These are phyloP conservation scores for Calcarisporium arbuscula DNA, from an alignment of 2,329 filamentous ascomycete genomes.

Conservation along the genomic window DNA sequence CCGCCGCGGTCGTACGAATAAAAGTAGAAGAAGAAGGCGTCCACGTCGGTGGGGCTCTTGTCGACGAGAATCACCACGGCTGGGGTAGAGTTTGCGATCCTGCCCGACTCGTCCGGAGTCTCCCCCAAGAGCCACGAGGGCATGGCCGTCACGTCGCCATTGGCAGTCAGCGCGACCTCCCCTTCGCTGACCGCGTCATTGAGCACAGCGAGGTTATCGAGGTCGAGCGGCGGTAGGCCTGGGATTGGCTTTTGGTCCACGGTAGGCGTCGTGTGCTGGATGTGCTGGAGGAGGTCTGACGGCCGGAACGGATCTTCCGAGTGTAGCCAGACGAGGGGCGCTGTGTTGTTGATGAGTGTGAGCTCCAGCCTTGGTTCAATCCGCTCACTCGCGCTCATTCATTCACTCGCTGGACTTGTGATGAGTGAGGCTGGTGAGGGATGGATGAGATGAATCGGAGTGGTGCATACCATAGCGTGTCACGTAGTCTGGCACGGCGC, in stretches of 20 bases:
- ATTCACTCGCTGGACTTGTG: too few relatives aligned
- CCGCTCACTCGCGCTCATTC: too few relatives aligned
- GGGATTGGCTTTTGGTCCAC: conserved; percentile 12
- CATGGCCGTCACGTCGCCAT: conserved; percentile 15
- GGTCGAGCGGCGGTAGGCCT: conserved; percentile 13
- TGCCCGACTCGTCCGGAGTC: conserved; percentile 15
- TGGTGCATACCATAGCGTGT: conserved; percentile 14
- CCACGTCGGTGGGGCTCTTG: conserved; percentile 11
- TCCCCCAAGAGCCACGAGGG: conserved; percentile 20
- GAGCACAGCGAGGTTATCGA: conserved; percentile 21
- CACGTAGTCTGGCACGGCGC: conserved; percentile 14
- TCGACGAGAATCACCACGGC: conserved; percentile 22
- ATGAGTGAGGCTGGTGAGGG: neutral
- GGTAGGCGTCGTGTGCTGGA: conserved; percentile 21
- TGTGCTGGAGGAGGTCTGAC: conserved; percentile 20
- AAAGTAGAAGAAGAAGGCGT: conserved; percentile 27
- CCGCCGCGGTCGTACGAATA: conserved; percentile 23
- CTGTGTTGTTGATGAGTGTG: conserved; percentile 9
- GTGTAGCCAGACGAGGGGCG: conserved; percentile 25
- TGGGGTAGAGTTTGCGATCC: conserved; percentile 16
- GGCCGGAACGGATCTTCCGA: conserved; percentile 23
- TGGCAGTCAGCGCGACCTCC: conserved; percentile 19
- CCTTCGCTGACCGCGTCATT: conserved; percentile 12
- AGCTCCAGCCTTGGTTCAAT: too few relatives aligned
- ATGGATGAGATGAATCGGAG: neutral